Evolutionary conservation across 2,329 filamentous ascomycete species (phyloP).

Genomic region (Chalara sp.): DNA sequence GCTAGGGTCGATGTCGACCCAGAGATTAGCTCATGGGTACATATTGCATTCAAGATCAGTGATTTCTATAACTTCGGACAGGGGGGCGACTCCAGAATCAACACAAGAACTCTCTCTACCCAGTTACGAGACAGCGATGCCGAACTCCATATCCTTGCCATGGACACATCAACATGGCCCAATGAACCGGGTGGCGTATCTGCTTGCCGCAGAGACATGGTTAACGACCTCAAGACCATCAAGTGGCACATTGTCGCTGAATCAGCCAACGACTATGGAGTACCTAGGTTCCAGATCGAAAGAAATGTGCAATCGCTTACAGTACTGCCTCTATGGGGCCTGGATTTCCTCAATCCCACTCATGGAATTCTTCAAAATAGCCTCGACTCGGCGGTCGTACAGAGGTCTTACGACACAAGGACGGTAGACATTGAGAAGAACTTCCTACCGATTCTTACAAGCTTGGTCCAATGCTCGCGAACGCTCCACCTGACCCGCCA

Average conservation of each 20-base stretch:
- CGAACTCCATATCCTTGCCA: constrained; percentile 35
- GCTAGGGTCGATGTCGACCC: constrained; percentile 25
- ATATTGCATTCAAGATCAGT: constrained; percentile 27
- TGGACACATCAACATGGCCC: constrained; percentile 24
- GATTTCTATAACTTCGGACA: constrained; percentile 30
- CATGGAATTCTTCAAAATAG: constrained; percentile 42
- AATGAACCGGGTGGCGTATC: constrained; percentile 38
- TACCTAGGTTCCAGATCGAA: constrained; percentile 42
- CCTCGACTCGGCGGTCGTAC: constrained; percentile 40
- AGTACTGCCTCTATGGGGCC: constrained; percentile 41
- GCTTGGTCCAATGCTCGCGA: constrained; percentile 42
- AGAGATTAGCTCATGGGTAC: constrained; percentile 21
- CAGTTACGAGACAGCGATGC: constrained; percentile 10
- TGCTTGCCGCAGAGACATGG: constrained; percentile 42
- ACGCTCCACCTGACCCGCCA: constrained; percentile 38
- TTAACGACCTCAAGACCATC: constrained; percentile 41
- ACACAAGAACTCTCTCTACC: constrained; percentile 26
- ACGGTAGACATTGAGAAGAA: constrained; percentile 40
- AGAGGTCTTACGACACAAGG: constrained; percentile 33
- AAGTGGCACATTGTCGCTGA: constrained; percentile 45
- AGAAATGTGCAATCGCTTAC: constrained; percentile 43
- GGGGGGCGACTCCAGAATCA: constrained; percentile 27
- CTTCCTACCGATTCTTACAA: constrained; percentile 45
- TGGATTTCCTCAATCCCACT: constrained; percentile 41
- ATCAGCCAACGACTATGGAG: constrained; percentile 43